These are phyloP conservation scores for Arbutus unedo DNA, from an alignment of 148 eudicot genomes.

Conservation along the genomic window DNA sequence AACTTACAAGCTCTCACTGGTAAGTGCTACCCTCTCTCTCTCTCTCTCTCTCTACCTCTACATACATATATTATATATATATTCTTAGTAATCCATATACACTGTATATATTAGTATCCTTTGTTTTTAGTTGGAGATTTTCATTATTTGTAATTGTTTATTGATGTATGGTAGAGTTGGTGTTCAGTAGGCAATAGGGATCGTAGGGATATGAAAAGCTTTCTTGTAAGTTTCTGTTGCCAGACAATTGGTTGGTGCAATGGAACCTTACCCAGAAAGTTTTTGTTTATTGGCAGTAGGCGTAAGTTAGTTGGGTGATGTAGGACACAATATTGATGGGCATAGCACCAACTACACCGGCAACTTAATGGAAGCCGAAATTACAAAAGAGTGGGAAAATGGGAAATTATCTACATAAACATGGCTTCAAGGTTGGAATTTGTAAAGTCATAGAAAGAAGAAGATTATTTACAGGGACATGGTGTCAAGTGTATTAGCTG, in stretches of 20 bases:
- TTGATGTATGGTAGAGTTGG: background rate
- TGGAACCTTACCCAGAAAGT: slow-evolving; percentile 35
- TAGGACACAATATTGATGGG: slow-evolving; percentile 20
- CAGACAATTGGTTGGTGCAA: slow-evolving; percentile 44
- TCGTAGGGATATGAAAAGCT: background rate
- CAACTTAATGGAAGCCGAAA: background rate
- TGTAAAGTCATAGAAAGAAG: too few species aligned
- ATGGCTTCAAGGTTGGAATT: too few species aligned
- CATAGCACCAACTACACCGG: slow-evolving; percentile 27
- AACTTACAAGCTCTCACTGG: slow-evolving; percentile 79
- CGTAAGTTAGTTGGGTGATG: slow-evolving; percentile 44
- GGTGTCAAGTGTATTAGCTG: too few species aligned
- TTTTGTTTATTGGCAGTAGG: slow-evolving; percentile 31
- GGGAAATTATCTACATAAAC: background rate
- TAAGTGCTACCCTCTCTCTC: slow-evolving; percentile 17
- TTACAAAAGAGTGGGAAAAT: too few species aligned
- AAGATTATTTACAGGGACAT: too few species aligned
- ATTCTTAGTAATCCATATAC: background rate
- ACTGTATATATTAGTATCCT: background rate
- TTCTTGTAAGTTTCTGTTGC: slow-evolving; percentile 26
- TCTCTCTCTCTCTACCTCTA: background rate
- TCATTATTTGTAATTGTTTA: background rate
- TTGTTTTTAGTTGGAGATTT: background rate
- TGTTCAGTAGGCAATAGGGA: background rate
- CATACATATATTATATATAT: background rate